These are phyloP conservation scores for Tylopilus sp. DNA, from an alignment of 1,284 basidiomycete species.

Conservation along the genomic window DNA sequence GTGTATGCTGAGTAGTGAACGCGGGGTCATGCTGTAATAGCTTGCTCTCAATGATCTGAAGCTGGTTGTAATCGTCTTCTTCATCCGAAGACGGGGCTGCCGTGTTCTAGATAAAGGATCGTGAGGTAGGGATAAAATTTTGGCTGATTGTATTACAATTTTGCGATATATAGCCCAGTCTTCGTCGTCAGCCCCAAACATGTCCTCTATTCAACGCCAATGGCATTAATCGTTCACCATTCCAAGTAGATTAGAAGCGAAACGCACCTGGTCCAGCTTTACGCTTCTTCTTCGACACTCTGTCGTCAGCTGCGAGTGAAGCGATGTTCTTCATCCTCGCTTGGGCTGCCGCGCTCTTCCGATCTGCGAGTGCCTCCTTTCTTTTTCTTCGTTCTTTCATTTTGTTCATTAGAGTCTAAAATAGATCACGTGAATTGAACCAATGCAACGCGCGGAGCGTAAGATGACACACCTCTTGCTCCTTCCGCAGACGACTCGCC, in stretches of 20 bases:
- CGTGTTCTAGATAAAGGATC: slow-evolving; percentile 54
- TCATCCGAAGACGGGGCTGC: slow-evolving; percentile 92
- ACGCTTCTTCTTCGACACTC: slow-evolving; percentile 76
- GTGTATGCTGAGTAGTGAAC: slow-evolving; percentile 82
- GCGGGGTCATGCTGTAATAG: slow-evolving; percentile 81
- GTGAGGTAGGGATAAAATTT: slow-evolving; percentile 2
- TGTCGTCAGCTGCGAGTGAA: slow-evolving; percentile 82
- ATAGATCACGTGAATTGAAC: background rate
- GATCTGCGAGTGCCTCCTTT: slow-evolving; percentile 81
- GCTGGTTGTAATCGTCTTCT: slow-evolving; percentile 81
- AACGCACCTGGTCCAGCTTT: slow-evolving; percentile 71
- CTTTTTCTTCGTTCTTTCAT: slow-evolving; percentile 85
- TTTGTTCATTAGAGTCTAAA: slow-evolving; percentile 72
- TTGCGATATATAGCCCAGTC: slow-evolving; percentile 99
- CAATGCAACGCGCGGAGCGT: background rate
- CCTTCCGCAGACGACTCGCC: slow-evolving; percentile 65
- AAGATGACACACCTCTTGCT: slow-evolving; percentile 67
- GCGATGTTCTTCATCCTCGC: slow-evolving; percentile 98
- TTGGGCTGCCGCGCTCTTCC: slow-evolving; percentile 95
- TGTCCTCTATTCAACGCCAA: slow-evolving; percentile 67
- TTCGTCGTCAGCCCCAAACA: slow-evolving; percentile 92
- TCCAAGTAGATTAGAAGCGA: background rate
- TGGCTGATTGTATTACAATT: slow-evolving; percentile 60
- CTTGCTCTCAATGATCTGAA: slow-evolving; percentile 78
- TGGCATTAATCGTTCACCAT: background rate